These are phyloP conservation scores for Neurospora pannonica DNA, from an alignment of 495 filamentous ascomycete species.

Conservation along the genomic window DNA sequence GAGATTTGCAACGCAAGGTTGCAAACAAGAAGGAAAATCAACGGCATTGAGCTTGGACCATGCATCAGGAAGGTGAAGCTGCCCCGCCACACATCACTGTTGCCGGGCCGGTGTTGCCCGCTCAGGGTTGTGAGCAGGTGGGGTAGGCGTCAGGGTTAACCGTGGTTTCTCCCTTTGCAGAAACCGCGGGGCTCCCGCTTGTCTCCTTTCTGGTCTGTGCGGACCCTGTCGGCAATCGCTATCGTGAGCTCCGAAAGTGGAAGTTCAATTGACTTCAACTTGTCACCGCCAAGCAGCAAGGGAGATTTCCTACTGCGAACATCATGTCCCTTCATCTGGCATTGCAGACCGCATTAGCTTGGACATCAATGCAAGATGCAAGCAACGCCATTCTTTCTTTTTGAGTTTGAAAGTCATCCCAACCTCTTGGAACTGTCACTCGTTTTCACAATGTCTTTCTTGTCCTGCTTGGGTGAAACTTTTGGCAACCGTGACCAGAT, in stretches of 20 bases:
- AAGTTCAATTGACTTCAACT: background rate
- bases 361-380: background rate
- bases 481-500: background rate
- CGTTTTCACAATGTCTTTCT: background rate
- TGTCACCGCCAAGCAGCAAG: background rate
- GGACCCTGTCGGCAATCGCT: background rate
- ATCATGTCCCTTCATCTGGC: background rate
- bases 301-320: background rate
- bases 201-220: background rate
- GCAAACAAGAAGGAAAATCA: background rate
- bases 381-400: background rate
- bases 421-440: background rate
- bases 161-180: background rate
- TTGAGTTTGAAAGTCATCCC: background rate
- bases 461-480: background rate
- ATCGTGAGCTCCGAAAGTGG: background rate
- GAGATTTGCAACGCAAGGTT: background rate
- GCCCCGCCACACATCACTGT: background rate
- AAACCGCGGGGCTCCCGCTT: background rate
- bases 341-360: background rate
- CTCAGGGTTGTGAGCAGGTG: background rate
- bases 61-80: background rate
- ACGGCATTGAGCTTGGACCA: background rate
- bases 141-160: background rate
- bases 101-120: background rate